These are phyloP conservation scores for Populus nigra DNA, from an alignment of 345 rosid species.

Conservation along the genomic window DNA sequence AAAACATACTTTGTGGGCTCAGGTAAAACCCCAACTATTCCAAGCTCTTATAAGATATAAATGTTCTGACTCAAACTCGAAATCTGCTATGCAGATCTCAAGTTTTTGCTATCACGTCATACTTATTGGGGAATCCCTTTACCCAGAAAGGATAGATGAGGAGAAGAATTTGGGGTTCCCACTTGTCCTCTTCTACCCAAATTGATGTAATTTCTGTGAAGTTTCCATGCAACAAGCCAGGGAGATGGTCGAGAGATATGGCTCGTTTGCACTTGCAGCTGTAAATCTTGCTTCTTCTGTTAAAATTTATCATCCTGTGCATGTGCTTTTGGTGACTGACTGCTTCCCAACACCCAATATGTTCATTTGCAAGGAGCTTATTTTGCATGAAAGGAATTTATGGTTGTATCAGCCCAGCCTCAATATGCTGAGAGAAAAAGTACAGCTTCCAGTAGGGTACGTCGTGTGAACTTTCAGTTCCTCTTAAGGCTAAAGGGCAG, in stretches of 20 bases:
- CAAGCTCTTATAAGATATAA: too few relatives aligned
- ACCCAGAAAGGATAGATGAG: conserved; percentile 95
- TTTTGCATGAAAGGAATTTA: conserved; percentile 47
- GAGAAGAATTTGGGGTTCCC: conserved; percentile 85
- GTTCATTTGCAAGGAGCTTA: conserved; percentile 73
- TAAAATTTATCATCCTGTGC: conserved; percentile 70
- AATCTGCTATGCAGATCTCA: too few relatives aligned
- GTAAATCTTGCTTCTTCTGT: conserved; percentile 76
- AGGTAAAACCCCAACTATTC: too few relatives aligned
- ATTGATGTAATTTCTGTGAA: conserved; percentile 68
- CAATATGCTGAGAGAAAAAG: conserved; percentile 56
- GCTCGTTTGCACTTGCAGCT: conserved; percentile 80
- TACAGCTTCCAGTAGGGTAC: conserved; percentile 62
- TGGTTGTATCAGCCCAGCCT: conserved; percentile 80
- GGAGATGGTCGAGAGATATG: conserved; percentile 80
- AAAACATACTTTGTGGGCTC: too few relatives aligned
- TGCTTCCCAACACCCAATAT: conserved; percentile 80
- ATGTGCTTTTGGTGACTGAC: conserved; percentile 60
- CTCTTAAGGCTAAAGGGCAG: conserved; percentile 79
- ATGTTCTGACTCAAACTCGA: too few relatives aligned
- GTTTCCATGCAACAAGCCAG: conserved; percentile 69
- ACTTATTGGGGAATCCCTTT: conserved; percentile 28
- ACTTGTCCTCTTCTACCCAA: conserved; percentile 70
- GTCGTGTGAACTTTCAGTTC: conserved; percentile 84
- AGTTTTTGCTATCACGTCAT: too few relatives aligned